Evolutionary conservation across 805 yeast genomes (phyloP).

Genomic region (Zygoascus ofunaensis): DNA sequence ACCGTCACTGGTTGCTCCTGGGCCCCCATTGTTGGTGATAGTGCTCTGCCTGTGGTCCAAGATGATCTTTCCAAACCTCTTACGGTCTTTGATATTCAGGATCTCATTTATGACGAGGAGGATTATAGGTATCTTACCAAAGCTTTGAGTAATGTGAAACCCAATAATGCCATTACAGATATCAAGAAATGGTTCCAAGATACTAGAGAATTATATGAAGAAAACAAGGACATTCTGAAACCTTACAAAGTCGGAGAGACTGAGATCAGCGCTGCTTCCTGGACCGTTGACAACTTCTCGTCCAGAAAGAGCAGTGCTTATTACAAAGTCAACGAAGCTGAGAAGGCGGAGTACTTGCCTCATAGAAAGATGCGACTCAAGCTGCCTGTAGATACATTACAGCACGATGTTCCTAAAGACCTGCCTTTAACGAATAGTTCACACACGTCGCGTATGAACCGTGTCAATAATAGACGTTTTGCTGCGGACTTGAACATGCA

Average conservation of each 20-base stretch:
- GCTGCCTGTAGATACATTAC: constrained; percentile 25
- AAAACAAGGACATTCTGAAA: background rate
- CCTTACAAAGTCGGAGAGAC: constrained; percentile 3
- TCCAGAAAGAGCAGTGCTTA: constrained; percentile 63
- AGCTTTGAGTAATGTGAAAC: constrained; percentile 29
- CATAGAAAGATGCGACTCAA: constrained; percentile 54
- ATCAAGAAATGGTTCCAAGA: constrained; percentile 46
- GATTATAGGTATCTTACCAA: constrained; percentile 50
- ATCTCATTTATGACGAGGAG: constrained; percentile 60
- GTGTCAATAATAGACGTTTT: constrained; percentile 79
- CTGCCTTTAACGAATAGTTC: constrained; percentile 5
- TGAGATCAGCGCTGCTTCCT: constrained; percentile 1
- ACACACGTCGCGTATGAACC: constrained; percentile 69
- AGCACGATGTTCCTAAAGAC: constrained; percentile 11
- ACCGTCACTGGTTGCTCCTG: constrained; percentile 13
- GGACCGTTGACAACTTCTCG: constrained; percentile 2
- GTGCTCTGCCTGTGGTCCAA: constrained; percentile 50
- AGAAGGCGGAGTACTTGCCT: constrained; percentile 69
- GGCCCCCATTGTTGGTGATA: constrained; percentile 37
- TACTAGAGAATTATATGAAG: background rate
- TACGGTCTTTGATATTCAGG: constrained; percentile 37
- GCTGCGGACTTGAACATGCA: constrained; percentile 85
- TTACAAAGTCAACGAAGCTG: constrained; percentile 58
- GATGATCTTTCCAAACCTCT: constrained; percentile 26
- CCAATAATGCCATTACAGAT: constrained; percentile 24